A percentile compares a stretch with the other conserved stretches of the same genome.
Evolutionary conservation across 495 filamentous ascomycete species (phyloP).

Genomic region (Ramalina peruviana): DNA sequence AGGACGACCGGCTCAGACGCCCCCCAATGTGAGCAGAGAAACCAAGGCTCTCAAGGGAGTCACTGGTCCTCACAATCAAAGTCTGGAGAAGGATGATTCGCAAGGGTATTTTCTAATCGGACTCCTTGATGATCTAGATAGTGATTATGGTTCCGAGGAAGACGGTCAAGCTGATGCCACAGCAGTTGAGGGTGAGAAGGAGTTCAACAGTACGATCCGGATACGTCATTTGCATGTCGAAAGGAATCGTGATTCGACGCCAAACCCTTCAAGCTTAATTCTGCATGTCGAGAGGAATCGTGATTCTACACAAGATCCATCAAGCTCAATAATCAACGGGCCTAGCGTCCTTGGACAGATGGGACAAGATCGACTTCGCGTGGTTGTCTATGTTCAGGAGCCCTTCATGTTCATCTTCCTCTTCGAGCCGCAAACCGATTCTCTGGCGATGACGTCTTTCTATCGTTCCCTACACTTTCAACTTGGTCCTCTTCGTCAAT

Average conservation of each 20-base stretch:
- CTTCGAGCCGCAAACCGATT: constrained; percentile 56
- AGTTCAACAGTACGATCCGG: constrained; percentile 31
- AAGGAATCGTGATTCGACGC: background rate
- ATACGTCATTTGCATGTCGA: constrained; percentile 37
- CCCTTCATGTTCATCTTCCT: constrained; percentile 90
- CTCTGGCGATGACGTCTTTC: constrained; percentile 51
- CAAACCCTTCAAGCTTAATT: background rate
- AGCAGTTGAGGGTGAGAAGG: constrained; percentile 17
- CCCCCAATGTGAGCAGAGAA: background rate
- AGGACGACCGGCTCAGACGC: constrained; percentile 17
- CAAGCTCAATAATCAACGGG: no score
- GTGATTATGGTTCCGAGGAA: constrained; percentile 19
- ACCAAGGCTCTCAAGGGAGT: background rate
- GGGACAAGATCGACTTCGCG: constrained; percentile 40
- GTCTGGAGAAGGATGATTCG: background rate
- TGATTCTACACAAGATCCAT: background rate
- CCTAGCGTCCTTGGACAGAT: no score
- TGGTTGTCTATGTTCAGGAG: constrained; percentile 60
- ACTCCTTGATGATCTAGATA: constrained; percentile 46
- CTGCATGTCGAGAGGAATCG: constrained; percentile 28
- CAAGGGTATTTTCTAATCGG: constrained; percentile 59
- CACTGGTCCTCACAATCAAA: background rate
- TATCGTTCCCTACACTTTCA: constrained; percentile 76
- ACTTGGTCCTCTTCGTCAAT: constrained; percentile 60
- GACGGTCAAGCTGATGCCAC: constrained; percentile 7